Evolutionary conservation across 352 stramenopile genomes (phyloP), one percentile per base, ranked within the genome.

Genomic region (Pythium aquatile): DNA sequence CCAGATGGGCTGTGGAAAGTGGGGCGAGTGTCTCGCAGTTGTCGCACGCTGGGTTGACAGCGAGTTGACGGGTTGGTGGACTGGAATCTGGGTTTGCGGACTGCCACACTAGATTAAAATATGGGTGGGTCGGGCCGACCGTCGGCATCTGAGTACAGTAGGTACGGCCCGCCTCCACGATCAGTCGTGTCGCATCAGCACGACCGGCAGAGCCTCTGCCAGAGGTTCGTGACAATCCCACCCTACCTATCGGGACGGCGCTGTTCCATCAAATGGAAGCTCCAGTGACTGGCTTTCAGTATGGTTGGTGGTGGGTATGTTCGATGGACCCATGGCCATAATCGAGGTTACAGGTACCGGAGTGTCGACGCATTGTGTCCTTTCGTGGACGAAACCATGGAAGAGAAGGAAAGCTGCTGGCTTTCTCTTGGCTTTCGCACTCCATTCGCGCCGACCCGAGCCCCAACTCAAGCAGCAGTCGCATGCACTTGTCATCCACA

Each of bases 141-240:
- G 20, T 24, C 20, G 20, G 20, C 20, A 24, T 24, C 20, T 24
- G 20, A 24, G 20, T 24, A 24, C 20, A 24, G 20, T 51, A n/a
- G 44, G 17, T 51, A 51, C 44, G 44, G 20, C 44, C 44, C 44
- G 44, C 44, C 44, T 48, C 40, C n/a, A 26, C n/a, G 44, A 7
- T 29, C 44, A 51, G 44, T 51, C 44, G 44, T 51, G 44, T 51
- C 44, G 44, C 44, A 51, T 51, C 44, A 24, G 44, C 44, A 51
- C 44, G 44, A 16, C 8, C 32, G 8, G 11, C 39, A 47, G 39
- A 47, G 20, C 20, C 20, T 24, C 20, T 26, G n/a, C 20, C 20
- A 51, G 29, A 51, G 29, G n/a, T 51, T 30, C 44, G 44, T 51
- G 44, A 28, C 44, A 51, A 29, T 51, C 44, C 44, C 44, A 51